phyloP scores from a whole-genome alignment of 768 basidiomycete species.

The Austroboletus eburneus region DNA sequence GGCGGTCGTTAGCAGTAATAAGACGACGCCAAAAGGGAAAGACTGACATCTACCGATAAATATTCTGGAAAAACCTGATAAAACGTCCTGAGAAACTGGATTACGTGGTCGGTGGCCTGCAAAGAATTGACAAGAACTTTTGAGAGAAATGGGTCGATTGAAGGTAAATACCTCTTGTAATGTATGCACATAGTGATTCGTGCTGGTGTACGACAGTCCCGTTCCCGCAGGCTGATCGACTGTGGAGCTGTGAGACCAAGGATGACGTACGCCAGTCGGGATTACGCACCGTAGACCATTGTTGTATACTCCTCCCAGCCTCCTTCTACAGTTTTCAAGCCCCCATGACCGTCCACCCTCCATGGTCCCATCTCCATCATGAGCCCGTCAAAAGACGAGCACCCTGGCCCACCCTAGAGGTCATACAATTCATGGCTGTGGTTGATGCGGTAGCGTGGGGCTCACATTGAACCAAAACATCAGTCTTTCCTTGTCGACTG shows the following conservation, averaged over 20 bases:
- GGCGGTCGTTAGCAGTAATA: constrained; percentile 9
- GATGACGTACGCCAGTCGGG: not conserved
- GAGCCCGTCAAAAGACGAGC: constrained; percentile 94
- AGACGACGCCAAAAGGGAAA: not conserved
- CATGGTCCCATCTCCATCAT: constrained; percentile 99
- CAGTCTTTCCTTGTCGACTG: constrained; percentile 85
- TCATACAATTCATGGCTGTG: not conserved
- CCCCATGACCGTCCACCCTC: constrained; percentile 67
- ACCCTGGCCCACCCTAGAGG: constrained; percentile 87
- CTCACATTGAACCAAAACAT: constrained; percentile 97
- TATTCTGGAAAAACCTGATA: constrained; percentile 92
- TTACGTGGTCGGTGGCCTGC: constrained; percentile 72
- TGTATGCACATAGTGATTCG: constrained; percentile 80
- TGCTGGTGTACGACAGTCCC: constrained; percentile 86
- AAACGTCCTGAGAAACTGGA: constrained; percentile 84
- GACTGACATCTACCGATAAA: constrained; percentile 70
- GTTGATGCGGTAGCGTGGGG: not conserved
- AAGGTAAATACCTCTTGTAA: constrained; percentile 51
- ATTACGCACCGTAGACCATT: constrained; percentile 77
- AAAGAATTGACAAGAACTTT: constrained; percentile 1
- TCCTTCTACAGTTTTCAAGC: constrained; percentile 70
- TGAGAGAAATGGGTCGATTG: not conserved
- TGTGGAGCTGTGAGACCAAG: constrained; percentile 31
- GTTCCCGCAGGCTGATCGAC: constrained; percentile 99
- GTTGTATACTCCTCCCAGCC: constrained; percentile 98